These are phyloP conservation scores for Aspergillus mulundensis DNA, from an alignment of 495 filamentous ascomycete genomes.

Conservation along the genomic window DNA sequence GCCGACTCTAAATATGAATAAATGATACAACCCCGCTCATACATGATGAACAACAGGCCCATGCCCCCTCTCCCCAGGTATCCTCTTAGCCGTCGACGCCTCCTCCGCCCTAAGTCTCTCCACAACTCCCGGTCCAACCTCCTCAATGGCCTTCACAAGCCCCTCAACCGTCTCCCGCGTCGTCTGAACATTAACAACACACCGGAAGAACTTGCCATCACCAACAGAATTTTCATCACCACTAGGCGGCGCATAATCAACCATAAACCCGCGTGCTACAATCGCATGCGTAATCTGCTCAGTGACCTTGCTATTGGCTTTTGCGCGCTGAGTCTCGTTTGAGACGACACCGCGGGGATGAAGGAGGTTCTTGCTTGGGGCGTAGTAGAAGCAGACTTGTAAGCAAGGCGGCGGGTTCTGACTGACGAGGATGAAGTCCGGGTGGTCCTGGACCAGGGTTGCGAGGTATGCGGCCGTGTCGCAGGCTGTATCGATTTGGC, in stretches of 20 bases:
- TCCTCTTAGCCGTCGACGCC: constrained; percentile 16
- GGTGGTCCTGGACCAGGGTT: constrained; percentile 43
- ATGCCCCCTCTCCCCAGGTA: constrained; percentile 31
- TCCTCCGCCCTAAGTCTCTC: constrained; percentile 25
- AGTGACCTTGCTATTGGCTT: constrained; percentile 67
- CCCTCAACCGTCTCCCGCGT: constrained; percentile 68
- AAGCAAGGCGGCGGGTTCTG: constrained; percentile 79
- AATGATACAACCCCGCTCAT: neutral
- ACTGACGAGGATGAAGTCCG: constrained; percentile 66
- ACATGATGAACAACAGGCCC: constrained; percentile 32
- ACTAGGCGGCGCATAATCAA: constrained; percentile 79
- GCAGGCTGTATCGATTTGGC: constrained; percentile 66
- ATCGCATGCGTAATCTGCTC: constrained; percentile 60
- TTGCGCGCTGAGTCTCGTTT: constrained; percentile 41
- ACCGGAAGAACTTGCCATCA: constrained; percentile 79
- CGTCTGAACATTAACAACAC: constrained; percentile 79
- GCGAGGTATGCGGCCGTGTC: constrained; percentile 63
- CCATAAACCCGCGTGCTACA: constrained; percentile 78
- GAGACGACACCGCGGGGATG: constrained; percentile 31
- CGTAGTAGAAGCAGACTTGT: constrained; percentile 93
- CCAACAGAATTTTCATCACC: constrained; percentile 47
- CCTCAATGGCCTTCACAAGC: constrained; percentile 68
- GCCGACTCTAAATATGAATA: neutral
- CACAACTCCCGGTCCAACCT: constrained; percentile 53
- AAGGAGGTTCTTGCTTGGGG: constrained; percentile 50